Base-by-base conservation (phyloP, 768 basidiomycete genomes). In the Dictyophora rubrovolvata region DNA sequence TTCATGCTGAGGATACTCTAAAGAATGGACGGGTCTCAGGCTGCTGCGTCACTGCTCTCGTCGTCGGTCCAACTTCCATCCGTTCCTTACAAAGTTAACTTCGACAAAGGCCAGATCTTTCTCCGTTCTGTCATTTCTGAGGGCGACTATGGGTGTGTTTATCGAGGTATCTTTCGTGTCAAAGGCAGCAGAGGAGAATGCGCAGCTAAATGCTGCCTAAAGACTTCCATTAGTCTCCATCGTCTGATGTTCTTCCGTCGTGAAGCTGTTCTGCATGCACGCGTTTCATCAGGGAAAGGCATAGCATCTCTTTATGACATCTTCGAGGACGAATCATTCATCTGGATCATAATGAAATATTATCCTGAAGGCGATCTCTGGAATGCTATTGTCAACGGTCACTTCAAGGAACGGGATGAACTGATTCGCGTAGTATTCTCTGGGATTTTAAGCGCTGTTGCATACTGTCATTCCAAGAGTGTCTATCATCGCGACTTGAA, bases 81-180 rank as follows among this genome's bases (percentile, higher is more conserved):
- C 14, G 42, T 42, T 42, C 42, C 42, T 42, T 42, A n/a, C 42
- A 42, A 42, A n/a, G 42, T 42, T n/a, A 12, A 42, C 12, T 42
- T 42, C n/a, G 42, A 42, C 12, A 42, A 42, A n/a, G 42, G 42
- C 42, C 14, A 42, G 42, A 42, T 42, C 12, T 42, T 42, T 12
- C n/a, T 42, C 14, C 42, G n/a, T 42, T 42, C 42, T 42, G 11
- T 42, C 4, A 12, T 42, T 12, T 42, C 42, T 42, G 82, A 88
- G 35, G 95, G 95, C 12, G 94, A 94, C 21, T 98, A 96, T 69
- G 95, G 95, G 56, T 85, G 93, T 65, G 95, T 97, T 11, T 96
- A 95, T 71, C 87, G 89, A 58, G 94, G 91, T 22, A 76, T 88
- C 60, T 87, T 89, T 68, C 70, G 73, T 12, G 67, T 35, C 17